Base-by-base conservation (phyloP, 768 basidiomycete species). In the Melanogaster broomeanus region DNA sequence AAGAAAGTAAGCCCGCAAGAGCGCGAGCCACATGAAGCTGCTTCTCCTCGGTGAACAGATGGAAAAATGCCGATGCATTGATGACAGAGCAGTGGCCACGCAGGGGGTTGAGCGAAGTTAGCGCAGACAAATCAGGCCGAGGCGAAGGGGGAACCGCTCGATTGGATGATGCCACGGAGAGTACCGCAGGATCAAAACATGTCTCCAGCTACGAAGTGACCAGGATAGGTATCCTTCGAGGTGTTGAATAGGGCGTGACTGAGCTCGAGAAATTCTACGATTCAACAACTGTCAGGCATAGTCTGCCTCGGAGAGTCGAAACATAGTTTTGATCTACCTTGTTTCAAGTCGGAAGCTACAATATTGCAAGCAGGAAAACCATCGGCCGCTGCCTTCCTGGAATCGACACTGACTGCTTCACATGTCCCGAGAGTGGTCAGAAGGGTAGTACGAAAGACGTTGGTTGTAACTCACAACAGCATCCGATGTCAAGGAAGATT, bases 191-290 rank as follows among this genome's bases (percentile, higher is more conserved):
- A 51, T 83, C 74, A 45, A 85, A 77, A 0, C n/a, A 68, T 71
- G 56, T 86, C 77, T 2, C 83, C 84, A 5, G 72, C 61, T 18
- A 85, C 48, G 60, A 85, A 85, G 0, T 70, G 63, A 0, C 74
- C 79, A 2, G 80, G 78, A 64, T 80, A 84, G 0, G 74, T 71
- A 30, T 76, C 72, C 0, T 77, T 74, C 0, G 76, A 79, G 2
- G 77, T 73, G 44, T 63, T 75, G 71, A 84, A 87, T 11, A 87
- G 66, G 35, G 79, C 72, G 58, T 85, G 82, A 2, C 84, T 84
- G 4, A 76, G 67, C 4, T 79, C 69, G 82, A 81, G 84, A 57
- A 80, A 84, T 7, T 66, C 83, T 83, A 18, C 25, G 8, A 8
- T 27, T 27, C 25, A 27, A 8, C 25, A 8, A 27, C 8, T 8